Evolutionary conservation across 805 yeast species (phyloP).

Genomic region (Naumovozyma dairenensis): DNA sequence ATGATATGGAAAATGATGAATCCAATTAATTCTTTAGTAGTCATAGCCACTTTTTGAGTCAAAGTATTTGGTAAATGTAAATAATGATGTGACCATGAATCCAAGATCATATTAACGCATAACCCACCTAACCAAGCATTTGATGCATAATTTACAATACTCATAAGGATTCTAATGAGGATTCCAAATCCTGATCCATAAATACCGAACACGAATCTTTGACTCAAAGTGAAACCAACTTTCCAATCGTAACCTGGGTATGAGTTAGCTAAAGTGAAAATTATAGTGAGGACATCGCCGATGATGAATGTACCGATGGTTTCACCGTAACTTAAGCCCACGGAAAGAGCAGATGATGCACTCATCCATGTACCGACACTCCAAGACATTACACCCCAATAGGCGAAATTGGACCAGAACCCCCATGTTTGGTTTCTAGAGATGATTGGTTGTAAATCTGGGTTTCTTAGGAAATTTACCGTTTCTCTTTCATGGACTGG

Average conservation of each 20-base stretch:
- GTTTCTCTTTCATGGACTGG: slow-evolving; percentile 26
- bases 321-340: slow-evolving; percentile 37
- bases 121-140: slow-evolving; percentile 38
- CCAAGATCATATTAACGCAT: slow-evolving; percentile 30
- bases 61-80: slow-evolving; percentile 27
- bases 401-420: slow-evolving; percentile 30
- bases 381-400: slow-evolving; percentile 36
- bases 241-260: slow-evolving; percentile 40
- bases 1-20: slow-evolving; percentile 35
- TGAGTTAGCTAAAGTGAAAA: slow-evolving; percentile 37
- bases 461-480: slow-evolving; percentile 24
- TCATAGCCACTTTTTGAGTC: slow-evolving; percentile 26
- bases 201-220: slow-evolving; percentile 38
- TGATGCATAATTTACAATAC: slow-evolving; percentile 40
- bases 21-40: slow-evolving; percentile 30
- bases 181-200: slow-evolving; percentile 35
- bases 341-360: slow-evolving; percentile 34
- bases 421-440: slow-evolving; percentile 30
- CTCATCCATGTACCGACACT: slow-evolving; percentile 36
- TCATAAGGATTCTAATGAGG: slow-evolving; percentile 33
- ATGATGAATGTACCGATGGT: slow-evolving; percentile 36
- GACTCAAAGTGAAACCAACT: slow-evolving; percentile 37
- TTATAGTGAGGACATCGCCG: slow-evolving; percentile 36
- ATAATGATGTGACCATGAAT: slow-evolving; percentile 33
- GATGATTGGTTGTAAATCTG: slow-evolving; percentile 24